Conservation (phyloP, 2,329 filamentous ascomycete genomes). For the Penicillium aurantiogriseum region DNA sequence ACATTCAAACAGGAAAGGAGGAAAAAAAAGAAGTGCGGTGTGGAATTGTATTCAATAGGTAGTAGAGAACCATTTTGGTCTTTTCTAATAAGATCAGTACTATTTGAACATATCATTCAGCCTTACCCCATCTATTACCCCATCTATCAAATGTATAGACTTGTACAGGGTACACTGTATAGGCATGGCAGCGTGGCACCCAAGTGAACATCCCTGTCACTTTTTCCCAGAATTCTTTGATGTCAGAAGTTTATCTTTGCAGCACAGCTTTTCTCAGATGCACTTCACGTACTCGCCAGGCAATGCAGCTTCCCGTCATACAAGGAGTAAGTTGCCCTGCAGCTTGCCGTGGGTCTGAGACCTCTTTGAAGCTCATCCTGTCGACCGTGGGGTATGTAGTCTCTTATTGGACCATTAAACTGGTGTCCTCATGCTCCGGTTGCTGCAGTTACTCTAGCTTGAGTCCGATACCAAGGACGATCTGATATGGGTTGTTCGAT, state of each 20-base stretch:
- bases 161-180: not conserved
- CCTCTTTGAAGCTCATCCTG: constrained; percentile 29
- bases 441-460: constrained; percentile 16
- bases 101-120: not conserved
- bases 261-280: constrained; percentile 13
- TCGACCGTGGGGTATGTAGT: constrained; percentile 12
- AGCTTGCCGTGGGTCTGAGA: constrained; percentile 35
- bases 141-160: not conserved
- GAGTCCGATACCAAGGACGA: constrained; percentile 16
- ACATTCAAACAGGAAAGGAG: not conserved
- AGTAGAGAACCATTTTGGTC: not conserved
- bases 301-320: constrained; percentile 29
- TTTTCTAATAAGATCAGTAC: not conserved
- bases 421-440: constrained; percentile 25
- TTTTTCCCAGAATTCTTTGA: constrained; percentile 10
- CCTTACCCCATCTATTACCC: not conserved
- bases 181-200: not conserved
- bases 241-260: constrained; percentile 24
- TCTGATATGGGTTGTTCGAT: constrained; percentile 5
- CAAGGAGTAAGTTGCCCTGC: constrained; percentile 30
- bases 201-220: not conserved
- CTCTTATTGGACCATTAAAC: constrained; percentile 25
- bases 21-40: not conserved
- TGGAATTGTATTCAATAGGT: not conserved
- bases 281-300: constrained; percentile 23